Evolutionary conservation across 2,329 filamentous ascomycete genomes (phyloP).

Genomic region (Penicillium paneum): DNA sequence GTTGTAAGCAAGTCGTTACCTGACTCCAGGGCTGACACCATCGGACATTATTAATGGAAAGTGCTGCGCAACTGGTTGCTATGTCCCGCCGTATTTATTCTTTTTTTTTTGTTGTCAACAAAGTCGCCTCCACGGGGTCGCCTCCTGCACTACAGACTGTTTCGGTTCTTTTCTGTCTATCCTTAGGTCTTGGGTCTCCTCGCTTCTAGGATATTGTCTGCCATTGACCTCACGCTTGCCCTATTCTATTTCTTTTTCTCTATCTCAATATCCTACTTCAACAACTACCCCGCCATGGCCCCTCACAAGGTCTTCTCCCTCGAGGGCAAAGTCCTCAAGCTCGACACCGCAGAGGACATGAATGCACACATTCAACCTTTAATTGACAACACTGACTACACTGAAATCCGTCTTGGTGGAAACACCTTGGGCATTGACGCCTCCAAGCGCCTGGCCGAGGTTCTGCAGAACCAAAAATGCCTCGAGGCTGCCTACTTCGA

Average conservation of each 20-base stretch:
- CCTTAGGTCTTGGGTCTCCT: background rate
- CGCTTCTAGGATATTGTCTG: background rate
- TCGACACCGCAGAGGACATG: conserved; percentile 82
- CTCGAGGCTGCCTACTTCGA: conserved; percentile 82
- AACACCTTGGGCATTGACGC: conserved; percentile 92
- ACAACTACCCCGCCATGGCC: conserved; percentile 49
- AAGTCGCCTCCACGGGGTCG: conserved; percentile 11
- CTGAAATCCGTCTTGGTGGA: conserved; percentile 81
- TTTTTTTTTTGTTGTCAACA: conserved; percentile 22
- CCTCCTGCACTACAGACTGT: conserved; percentile 7
- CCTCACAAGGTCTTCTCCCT: conserved; percentile 70
- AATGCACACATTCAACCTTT: conserved; percentile 78
- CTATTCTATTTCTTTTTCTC: background rate
- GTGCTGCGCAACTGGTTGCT: conserved; percentile 20
- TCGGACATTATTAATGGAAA: conserved; percentile 21
- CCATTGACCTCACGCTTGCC: background rate
- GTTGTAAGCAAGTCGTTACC: background rate
- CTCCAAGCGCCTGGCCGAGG: conserved; percentile 77
- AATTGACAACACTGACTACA: conserved; percentile 62
- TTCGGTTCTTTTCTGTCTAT: conserved; percentile 4
- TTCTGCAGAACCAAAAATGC: conserved; percentile 78
- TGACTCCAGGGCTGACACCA: conserved; percentile 1
- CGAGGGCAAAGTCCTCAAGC: conserved; percentile 87
- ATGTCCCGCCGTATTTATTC: conserved; percentile 19
- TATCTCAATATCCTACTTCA: conserved; percentile 18